phyloP scores from a whole-genome alignment of 2,329 filamentous ascomycete genomes.

The Penicillium sp. region DNA sequence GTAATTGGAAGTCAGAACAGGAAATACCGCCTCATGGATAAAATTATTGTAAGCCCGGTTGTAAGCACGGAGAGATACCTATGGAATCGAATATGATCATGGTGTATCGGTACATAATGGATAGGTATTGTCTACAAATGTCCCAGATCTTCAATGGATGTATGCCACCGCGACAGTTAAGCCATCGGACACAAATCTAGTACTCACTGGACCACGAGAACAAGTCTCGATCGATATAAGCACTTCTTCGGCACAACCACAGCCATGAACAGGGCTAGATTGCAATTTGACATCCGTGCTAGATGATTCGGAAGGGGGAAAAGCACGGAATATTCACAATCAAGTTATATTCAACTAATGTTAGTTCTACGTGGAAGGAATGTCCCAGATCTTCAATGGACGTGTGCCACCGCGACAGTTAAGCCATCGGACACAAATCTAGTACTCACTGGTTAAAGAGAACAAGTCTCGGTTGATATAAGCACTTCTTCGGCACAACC shows the following conservation, averaged over 20 bases:
- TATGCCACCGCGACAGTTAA: slow-evolving; percentile 38
- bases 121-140: slow-evolving; percentile 24
- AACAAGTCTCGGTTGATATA: slow-evolving; percentile 57
- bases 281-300: slow-evolving; percentile 99
- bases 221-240: slow-evolving; percentile 65
- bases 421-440: slow-evolving; percentile 43
- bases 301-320: slow-evolving; percentile 18
- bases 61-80: too few species aligned
- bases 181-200: slow-evolving; percentile 45
- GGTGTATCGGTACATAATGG: too few species aligned
- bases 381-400: slow-evolving; percentile 51
- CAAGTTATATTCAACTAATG: not conserved
- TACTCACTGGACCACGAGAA: slow-evolving; percentile 42
- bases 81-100: too few species aligned
- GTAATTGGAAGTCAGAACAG: too few species aligned
- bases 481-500: slow-evolving; percentile 99
- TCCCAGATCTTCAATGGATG: slow-evolving; percentile 50
- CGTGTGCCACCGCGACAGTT: slow-evolving; percentile 39
- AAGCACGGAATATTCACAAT: not conserved
- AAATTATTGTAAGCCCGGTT: too few species aligned
- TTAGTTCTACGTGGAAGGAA: slow-evolving; percentile 11
- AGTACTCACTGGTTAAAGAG: slow-evolving; percentile 45
- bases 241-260: slow-evolving; percentile 99
- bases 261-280: slow-evolving; percentile 77
- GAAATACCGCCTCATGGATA: too few species aligned